Percentiles rank a stretch among this genome's conserved stretches.
phyloP scores from a whole-genome alignment of 1,284 basidiomycete genomes.

The Sutorius eximius region DNA sequence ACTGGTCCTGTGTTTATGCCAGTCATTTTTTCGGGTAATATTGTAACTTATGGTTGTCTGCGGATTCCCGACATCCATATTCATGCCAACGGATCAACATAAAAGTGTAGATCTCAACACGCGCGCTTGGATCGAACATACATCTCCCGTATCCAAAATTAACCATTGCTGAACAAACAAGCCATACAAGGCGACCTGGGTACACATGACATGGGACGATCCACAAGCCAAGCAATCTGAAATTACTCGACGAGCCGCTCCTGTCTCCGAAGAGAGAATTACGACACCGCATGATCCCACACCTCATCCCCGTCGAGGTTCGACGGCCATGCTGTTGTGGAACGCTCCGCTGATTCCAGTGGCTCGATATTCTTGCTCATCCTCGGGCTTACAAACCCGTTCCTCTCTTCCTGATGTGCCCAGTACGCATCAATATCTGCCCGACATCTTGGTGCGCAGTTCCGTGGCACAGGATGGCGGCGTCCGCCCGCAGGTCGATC shows the following conservation, averaged over 20 bases:
- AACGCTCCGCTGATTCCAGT: slow-evolving; percentile 48
- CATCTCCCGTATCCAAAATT: slow-evolving; percentile 28
- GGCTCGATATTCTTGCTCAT: slow-evolving; percentile 14
- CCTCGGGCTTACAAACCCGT: slow-evolving; percentile 28
- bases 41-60: slow-evolving; percentile 22
- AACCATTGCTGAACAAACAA: slow-evolving; percentile 8
- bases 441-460: slow-evolving; percentile 30
- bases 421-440: slow-evolving; percentile 38
- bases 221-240: slow-evolving; percentile 22
- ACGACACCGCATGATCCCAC: slow-evolving; percentile 19
- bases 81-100: slow-evolving; percentile 28
- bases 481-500: slow-evolving; percentile 9
- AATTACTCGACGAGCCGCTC: slow-evolving; percentile 12
- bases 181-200: slow-evolving; percentile 31
- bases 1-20: slow-evolving; percentile 21
- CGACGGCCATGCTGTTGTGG: slow-evolving; percentile 41
- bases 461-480: slow-evolving; percentile 16
- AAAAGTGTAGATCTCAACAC: slow-evolving; percentile 32
- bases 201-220: slow-evolving; percentile 14
- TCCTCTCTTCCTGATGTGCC: slow-evolving; percentile 34
- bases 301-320: slow-evolving; percentile 31
- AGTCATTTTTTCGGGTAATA: slow-evolving; percentile 17
- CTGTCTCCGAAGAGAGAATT: slow-evolving; percentile 31
- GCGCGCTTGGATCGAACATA: slow-evolving; percentile 4
- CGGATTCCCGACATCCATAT: slow-evolving; percentile 15